A percentile compares a stretch with the other conserved stretches of the same genome.
Conservation (phyloP, 192 early-diverging fungal genomes). For the Umbelopsis isabellina region DNA sequence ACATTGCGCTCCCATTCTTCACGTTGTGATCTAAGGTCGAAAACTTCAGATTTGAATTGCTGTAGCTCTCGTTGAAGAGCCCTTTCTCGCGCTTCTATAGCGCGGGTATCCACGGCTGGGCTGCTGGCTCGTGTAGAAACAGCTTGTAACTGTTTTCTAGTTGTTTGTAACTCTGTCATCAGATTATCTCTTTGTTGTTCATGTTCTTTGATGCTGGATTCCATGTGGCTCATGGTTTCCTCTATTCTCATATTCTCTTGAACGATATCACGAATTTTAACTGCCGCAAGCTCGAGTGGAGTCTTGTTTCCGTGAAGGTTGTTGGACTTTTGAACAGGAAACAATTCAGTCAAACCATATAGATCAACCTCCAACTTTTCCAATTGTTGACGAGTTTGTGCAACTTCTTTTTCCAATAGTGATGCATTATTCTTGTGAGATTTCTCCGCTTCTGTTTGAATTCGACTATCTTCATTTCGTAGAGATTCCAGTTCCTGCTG, state of each 20-base stretch:
- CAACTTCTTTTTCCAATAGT: neutral
- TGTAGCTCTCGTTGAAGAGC: slow-evolving; percentile 36
- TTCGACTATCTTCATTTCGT: neutral
- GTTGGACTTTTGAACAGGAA: slow-evolving; percentile 4
- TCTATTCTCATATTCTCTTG: slow-evolving; percentile 2
- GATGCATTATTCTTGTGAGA: neutral
- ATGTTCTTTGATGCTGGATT: neutral
- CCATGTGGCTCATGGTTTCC: neutral
- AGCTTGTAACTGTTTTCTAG: neutral
- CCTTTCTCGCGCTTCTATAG: slow-evolving; percentile 26
- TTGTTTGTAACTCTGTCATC: neutral
- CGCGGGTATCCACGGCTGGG: neutral
- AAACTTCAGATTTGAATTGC: slow-evolving; percentile 31
- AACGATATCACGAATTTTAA: slow-evolving; percentile 5
- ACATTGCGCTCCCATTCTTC: slow-evolving; percentile 44
- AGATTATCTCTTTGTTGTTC: neutral
- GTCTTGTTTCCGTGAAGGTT: neutral
- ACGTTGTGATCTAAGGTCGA: slow-evolving; percentile 25
- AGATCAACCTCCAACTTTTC: slow-evolving; percentile 13
- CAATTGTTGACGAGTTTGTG: neutral
- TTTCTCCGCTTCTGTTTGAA: neutral
- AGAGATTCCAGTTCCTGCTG: neutral
- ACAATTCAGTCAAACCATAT: slow-evolving; percentile 3
- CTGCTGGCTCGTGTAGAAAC: neutral
- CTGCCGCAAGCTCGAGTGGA: neutral